A percentile compares a stretch with the other conserved stretches of the same genome.
phyloP scores from a whole-genome alignment of 1,139 yeast species.

The Schwanniomyces etchellsii region DNA sequence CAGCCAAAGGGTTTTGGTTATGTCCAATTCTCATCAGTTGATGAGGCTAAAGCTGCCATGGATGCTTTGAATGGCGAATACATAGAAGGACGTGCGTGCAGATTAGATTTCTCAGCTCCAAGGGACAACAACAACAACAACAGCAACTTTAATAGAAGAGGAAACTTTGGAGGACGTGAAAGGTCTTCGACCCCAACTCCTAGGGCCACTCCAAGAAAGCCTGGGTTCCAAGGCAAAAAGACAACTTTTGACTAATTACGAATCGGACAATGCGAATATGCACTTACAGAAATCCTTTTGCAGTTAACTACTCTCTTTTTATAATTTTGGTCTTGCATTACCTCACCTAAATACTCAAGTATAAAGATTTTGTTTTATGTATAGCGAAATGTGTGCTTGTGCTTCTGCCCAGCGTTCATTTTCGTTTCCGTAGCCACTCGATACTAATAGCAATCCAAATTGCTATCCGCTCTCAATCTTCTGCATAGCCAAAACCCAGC shows the following conservation, averaged over 20 bases:
- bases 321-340: too few relatives aligned
- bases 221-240: conserved; percentile 69
- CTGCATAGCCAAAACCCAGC: too few relatives aligned
- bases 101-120: conserved; percentile 94
- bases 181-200: conserved; percentile 33
- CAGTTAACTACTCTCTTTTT: too few relatives aligned
- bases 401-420: too few relatives aligned
- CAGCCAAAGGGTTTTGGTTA: conserved; percentile 99
- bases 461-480: too few relatives aligned
- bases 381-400: too few relatives aligned
- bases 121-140: conserved; percentile 48
- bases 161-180: conserved; percentile 39
- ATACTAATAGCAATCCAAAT: too few relatives aligned
- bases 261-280: too few relatives aligned
- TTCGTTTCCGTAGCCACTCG: too few relatives aligned
- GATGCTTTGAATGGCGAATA: conserved; percentile 85
- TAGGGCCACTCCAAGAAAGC: conserved; percentile 52
- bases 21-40: conserved; percentile 81
- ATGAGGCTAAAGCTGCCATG: conserved; percentile 86
- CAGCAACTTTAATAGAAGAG: conserved; percentile 18
- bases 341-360: too few relatives aligned
- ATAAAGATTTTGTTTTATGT: too few relatives aligned
- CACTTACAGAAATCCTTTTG: too few relatives aligned
- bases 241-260: conserved; percentile 70
- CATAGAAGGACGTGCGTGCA: conserved; percentile 88